These are phyloP conservation scores for Byssoonygena ceratinophila DNA, from an alignment of 2,329 filamentous ascomycete genomes.

Conservation along the genomic window DNA sequence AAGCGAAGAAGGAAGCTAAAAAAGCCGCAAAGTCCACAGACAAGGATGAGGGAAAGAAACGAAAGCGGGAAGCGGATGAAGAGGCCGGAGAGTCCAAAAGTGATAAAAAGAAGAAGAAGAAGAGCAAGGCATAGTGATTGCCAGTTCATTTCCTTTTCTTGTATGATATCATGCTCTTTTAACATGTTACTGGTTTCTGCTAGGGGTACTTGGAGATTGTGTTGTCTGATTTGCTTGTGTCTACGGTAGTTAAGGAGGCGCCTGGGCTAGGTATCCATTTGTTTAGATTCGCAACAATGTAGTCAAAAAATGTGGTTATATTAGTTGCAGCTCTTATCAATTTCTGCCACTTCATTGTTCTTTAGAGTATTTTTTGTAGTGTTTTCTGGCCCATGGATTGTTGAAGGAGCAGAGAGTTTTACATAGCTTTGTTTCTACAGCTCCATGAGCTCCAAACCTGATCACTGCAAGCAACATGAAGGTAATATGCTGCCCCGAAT, in stretches of 20 bases:
- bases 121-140: conserved; percentile 43
- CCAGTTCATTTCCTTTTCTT: conserved; percentile 19
- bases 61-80: conserved; percentile 49
- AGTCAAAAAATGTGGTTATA: conserved; percentile 6
- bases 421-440: no score
- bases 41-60: conserved; percentile 68
- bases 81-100: conserved; percentile 46
- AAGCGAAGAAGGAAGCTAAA: conserved; percentile 54
- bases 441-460: not conserved
- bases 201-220: conserved; percentile 12
- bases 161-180: conserved; percentile 37
- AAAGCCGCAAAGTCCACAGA: conserved; percentile 47
- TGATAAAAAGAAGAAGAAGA: conserved; percentile 54
- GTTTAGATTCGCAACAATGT: conserved; percentile 2
- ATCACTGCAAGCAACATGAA: not conserved
- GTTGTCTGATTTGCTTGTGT: conserved; percentile 4
- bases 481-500: not conserved
- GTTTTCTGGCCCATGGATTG: no score
- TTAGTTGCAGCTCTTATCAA: not conserved
- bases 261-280: conserved; percentile 5
- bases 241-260: conserved; percentile 10
- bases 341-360: not conserved
- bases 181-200: conserved; percentile 11
- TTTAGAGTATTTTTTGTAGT: not conserved
- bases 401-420: not conserved